Evolutionary conservation across 106 monocot genomes (phyloP).

Genomic region (Triglochin maritima): DNA sequence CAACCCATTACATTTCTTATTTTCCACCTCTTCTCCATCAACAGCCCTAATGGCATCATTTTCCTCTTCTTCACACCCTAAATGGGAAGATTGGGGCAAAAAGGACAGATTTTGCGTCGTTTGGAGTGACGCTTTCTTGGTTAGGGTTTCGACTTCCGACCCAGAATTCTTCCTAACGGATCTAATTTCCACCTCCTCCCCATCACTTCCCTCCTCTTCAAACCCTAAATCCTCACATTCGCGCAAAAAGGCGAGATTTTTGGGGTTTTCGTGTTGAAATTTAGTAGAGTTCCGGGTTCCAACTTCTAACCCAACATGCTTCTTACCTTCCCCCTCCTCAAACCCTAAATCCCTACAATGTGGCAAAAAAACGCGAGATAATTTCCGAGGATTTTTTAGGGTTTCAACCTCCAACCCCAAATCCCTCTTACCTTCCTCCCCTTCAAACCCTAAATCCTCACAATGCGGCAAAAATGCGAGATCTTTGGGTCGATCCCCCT

Average conservation of each 20-base stretch:
- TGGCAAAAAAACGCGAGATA: neutral
- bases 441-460: neutral
- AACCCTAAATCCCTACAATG: neutral
- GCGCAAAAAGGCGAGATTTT: neutral
- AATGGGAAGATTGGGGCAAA: too few species aligned
- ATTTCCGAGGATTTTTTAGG: constrained; percentile 1
- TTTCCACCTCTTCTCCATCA: too few species aligned
- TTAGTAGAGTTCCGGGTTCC: neutral
- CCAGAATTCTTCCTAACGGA: constrained; percentile 28
- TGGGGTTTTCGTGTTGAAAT: neutral
- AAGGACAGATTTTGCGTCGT: too few species aligned
- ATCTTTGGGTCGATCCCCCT: neutral
- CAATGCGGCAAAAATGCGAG: neutral
- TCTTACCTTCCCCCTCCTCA: neutral
- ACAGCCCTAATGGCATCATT: too few species aligned
- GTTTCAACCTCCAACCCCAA: constrained; percentile 2
- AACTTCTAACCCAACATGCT: neutral
- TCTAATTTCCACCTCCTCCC: constrained; percentile 9
- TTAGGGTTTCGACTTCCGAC: constrained; percentile 2
- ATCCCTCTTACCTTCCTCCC: too few species aligned
- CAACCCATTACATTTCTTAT: too few species aligned
- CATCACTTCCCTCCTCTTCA: neutral
- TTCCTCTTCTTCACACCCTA: too few species aligned
- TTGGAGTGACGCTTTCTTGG: constrained; percentile 7
- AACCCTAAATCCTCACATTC: constrained; percentile 1